Evolutionary conservation across 2,329 filamentous ascomycete species (phyloP), one percentile per base, ranked within the genome.

Genomic region (Fusarium sulawesiense): DNA sequence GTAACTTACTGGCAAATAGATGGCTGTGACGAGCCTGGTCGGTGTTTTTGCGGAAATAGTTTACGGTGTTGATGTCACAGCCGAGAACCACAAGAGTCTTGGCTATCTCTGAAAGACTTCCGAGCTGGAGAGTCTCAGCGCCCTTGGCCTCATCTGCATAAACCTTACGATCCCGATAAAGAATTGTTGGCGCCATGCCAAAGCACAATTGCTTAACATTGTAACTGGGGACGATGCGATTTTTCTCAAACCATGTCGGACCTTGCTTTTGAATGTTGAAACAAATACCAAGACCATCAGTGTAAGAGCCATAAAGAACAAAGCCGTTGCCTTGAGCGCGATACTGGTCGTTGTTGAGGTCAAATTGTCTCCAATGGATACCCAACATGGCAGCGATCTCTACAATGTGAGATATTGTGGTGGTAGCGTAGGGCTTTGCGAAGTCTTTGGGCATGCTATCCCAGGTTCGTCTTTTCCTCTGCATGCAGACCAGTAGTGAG

Each of bases 311-410:
- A 4, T 72, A 73, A 2, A 81, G 48, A 30, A 79, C 75, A 56
- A 76, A 80, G 1, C 80, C 79, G 54, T 81, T 81, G 8, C 79
- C 79, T 23, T 81, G 76, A 0, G 78, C 79, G 7, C 76, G 78
- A 6, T 82, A 76, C 18, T 78, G 77, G 68, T 82, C 78, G 6
- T 73, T 68, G 11, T 73, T 75, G 2, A 78, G 73, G 25, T 82
- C 79, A 34, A 83, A 83, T 4, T 78, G 75, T 46, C 77, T 82
- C 82, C 82, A 83, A 55, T 83, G 75, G 7, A 83, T 75, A 6
- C 82, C 79, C 2, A 81, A 59, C 73, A 81, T 76, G 11, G 74
- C 77, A 0, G 77, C 78, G 7, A 80, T 75, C 64, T 80, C 79
- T 0, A 81, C 72, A 2, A 81, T 61, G 49, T 81, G 78, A 10